Evolutionary conservation across 768 basidiomycete genomes (phyloP), one percentile per base, ranked within the genome.

Genomic region (Brasilioporus rufonigricans): DNA sequence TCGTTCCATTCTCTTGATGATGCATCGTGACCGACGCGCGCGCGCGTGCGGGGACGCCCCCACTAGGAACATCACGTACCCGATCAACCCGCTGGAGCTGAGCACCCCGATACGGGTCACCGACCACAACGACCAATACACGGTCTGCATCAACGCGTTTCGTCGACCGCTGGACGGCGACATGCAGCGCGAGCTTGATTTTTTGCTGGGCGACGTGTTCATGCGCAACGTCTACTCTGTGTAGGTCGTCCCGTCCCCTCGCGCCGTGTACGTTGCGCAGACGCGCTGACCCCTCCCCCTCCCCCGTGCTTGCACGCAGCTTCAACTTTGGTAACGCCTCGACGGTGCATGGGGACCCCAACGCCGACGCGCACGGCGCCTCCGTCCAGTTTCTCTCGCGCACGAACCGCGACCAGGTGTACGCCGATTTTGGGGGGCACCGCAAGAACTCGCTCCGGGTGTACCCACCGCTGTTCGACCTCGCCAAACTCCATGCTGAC

Each of bases 21-120:
- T n/a, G n/a, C n/a, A n/a, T n/a, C n/a, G n/a, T n/a, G n/a, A n/a
- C n/a, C n/a, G n/a, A n/a, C n/a, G n/a, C n/a, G n/a, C n/a, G n/a
- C n/a, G n/a, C n/a, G n/a, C n/a, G n/a, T n/a, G 33, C 19, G 19
- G 38, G n/a, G 9, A 39, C 19, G 33, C 14, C 7, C 2, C 4
- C 26, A n/a, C n/a, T n/a, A 58, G 76, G 10, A 68, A 63, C 31
- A 61, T 68, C 45, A 41, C 61, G 13, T 76, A 71, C 50, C 63
- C 76, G 13, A 69, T 80, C 45, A 76, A 80, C 50, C 78, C 79
- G 21, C 67, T 80, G 38, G 79, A 80, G 48, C 50, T 80, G 32
- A 73, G 67, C 21, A 66, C 65, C 8, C 67, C 74, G 23, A 55
- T 58, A 8, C 57, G 64, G 2, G 65, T 73, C 40, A 35, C 57